Conservation (phyloP, 805 yeast species). For the Spathaspora girioi region DNA sequence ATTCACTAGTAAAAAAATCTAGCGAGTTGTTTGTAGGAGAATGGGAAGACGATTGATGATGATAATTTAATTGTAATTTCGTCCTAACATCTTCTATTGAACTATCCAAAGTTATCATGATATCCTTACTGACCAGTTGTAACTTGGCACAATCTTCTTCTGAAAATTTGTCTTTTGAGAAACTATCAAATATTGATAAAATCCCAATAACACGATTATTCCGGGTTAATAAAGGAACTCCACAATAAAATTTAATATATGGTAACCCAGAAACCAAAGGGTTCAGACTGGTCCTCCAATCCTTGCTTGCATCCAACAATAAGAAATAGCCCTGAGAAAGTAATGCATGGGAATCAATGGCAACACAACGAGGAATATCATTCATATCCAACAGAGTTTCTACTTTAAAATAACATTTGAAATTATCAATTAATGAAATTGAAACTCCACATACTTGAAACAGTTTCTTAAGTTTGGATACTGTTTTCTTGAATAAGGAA, state of each 20-base stretch:
- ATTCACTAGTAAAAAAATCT: slow-evolving; percentile 12
- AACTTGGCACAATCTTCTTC: slow-evolving; percentile 32
- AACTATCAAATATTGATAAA: slow-evolving; percentile 54
- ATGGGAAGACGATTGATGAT: neutral
- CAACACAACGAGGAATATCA: slow-evolving; percentile 52
- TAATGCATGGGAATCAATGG: slow-evolving; percentile 68
- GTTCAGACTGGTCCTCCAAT: slow-evolving; percentile 64
- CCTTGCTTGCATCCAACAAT: slow-evolving; percentile 56
- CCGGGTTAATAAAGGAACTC: slow-evolving; percentile 50
- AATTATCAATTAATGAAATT: slow-evolving; percentile 53
- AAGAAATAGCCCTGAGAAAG: slow-evolving; percentile 54
- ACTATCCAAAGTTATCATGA: slow-evolving; percentile 39
- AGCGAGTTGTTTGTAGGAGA: slow-evolving; percentile 6
- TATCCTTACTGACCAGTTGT: slow-evolving; percentile 35
- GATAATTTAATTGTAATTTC: slow-evolving; percentile 9
- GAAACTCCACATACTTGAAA: slow-evolving; percentile 51
- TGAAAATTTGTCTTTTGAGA: slow-evolving; percentile 34
- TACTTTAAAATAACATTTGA: slow-evolving; percentile 46
- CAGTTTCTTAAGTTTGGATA: slow-evolving; percentile 34
- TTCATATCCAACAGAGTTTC: slow-evolving; percentile 45
- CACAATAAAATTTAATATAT: slow-evolving; percentile 57
- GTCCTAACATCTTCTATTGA: slow-evolving; percentile 19
- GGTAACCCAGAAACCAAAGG: slow-evolving; percentile 67
- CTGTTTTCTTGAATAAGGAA: slow-evolving; percentile 32
- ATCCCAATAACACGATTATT: slow-evolving; percentile 51